Percentiles rank a stretch among this genome's conserved stretches.
These are phyloP conservation scores for Skeletonema marinoi DNA, from an alignment of 108 stramenopile species.

Conservation along the genomic window DNA sequence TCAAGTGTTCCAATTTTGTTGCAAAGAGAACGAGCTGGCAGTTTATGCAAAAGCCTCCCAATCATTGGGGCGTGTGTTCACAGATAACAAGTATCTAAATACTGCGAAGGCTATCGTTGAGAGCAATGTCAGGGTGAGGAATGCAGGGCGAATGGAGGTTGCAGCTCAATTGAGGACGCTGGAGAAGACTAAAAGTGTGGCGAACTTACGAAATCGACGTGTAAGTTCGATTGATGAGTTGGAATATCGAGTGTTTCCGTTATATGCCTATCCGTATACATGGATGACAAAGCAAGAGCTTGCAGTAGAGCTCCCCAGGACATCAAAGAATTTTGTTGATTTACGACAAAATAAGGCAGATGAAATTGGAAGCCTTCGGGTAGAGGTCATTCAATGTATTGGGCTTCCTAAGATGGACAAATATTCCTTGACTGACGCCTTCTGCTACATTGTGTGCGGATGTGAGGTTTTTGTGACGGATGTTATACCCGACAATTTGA, in stretches of 20 bases:
- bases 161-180: constrained; percentile 1
- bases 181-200: not conserved
- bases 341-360: constrained; percentile 22
- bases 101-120: not conserved
- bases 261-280: constrained; percentile 59
- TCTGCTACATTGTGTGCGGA: constrained; percentile 64
- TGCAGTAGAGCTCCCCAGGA: constrained; percentile 43
- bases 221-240: not conserved
- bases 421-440: constrained; percentile 55
- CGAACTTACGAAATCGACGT: not conserved
- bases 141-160: constrained; percentile 16
- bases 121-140: constrained; percentile 1
- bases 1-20: constrained; percentile 11
- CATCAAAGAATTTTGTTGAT: constrained; percentile 47
- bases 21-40: constrained; percentile 6
- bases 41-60: constrained; percentile 8
- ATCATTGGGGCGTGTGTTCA: not conserved
- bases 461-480: constrained; percentile 66
- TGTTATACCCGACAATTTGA: constrained; percentile 48
- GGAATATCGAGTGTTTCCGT: constrained; percentile 49
- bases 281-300: constrained; percentile 66
- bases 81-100: constrained; percentile 11
- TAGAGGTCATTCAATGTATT: constrained; percentile 58
- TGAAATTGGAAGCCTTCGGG: constrained; percentile 51
- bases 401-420: constrained; percentile 64